Percentiles rank a stretch among this genome's conserved stretches.
These are phyloP conservation scores for Pichia kudriavzevii DNA, from an alignment of 1,139 yeast species.

Conservation along the genomic window DNA sequence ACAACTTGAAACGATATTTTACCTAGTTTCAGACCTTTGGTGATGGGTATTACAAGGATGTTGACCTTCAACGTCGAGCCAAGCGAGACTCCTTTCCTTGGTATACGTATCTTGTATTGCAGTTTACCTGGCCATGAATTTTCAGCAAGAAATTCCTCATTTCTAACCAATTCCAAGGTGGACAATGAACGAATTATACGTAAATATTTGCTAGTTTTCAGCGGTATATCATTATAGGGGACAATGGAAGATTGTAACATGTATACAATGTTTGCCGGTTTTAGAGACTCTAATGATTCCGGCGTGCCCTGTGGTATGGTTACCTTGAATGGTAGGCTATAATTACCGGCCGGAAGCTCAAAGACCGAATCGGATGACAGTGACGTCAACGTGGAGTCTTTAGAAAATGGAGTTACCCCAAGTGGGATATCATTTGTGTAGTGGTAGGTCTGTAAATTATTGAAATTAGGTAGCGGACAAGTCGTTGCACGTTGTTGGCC, in stretches of 20 bases:
- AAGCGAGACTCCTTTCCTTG: conserved; percentile 51
- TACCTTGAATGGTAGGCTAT: conserved; percentile 54
- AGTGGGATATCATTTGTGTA: conserved; percentile 11
- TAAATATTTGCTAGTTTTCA: conserved; percentile 33
- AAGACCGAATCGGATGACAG: conserved; percentile 7
- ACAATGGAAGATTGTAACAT: conserved; percentile 36
- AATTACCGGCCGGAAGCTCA: conserved; percentile 56
- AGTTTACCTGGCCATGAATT: conserved; percentile 61
- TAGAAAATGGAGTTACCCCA: conserved; percentile 33
- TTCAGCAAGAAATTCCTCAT: conserved; percentile 46
- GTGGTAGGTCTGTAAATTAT: conserved; percentile 1
- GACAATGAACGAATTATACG: conserved; percentile 30
- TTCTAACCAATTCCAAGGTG: conserved; percentile 13
- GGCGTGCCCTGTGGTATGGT: conserved; percentile 52
- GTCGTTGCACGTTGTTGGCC: not conserved
- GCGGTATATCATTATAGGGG: conserved; percentile 19
- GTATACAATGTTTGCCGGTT: conserved; percentile 50
- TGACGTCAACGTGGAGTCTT: conserved; percentile 2
- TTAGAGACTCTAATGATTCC: conserved; percentile 62
- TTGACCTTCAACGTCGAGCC: conserved; percentile 50
- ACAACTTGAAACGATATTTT: conserved; percentile 42
- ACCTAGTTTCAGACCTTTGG: conserved; percentile 46
- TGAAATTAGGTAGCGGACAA: not conserved
- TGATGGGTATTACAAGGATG: conserved; percentile 50
- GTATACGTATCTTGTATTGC: conserved; percentile 53